Evolutionary conservation across 306 rosid species (phyloP).

Genomic region (Cotoneaster glaucophyllus): DNA sequence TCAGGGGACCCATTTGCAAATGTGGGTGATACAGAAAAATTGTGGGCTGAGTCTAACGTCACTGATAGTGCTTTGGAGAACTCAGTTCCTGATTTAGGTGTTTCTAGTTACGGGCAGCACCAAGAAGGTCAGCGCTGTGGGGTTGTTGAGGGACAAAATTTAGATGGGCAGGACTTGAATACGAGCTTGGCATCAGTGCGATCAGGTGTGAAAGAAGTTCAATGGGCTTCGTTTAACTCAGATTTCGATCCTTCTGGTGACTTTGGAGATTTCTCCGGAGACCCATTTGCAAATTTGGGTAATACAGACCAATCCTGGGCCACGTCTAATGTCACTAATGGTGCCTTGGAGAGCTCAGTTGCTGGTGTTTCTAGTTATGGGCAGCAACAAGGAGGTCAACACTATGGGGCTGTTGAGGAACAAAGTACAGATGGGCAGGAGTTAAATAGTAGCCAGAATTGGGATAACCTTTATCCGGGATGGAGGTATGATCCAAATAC

Average conservation of each 20-base stretch:
- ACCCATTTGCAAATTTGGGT: neutral
- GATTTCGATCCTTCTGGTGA: neutral
- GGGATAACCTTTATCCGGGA: conserved; percentile 70
- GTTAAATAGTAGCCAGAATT: conserved; percentile 37
- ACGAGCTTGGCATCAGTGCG: neutral
- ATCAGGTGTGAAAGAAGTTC: neutral
- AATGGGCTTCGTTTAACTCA: neutral
- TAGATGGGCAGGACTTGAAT: neutral
- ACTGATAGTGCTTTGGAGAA: conserved; percentile 15
- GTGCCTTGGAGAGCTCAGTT: conserved; percentile 14
- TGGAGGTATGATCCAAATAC: conserved; percentile 59
- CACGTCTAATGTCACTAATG: conserved; percentile 1
- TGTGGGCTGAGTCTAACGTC: neutral
- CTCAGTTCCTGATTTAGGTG: neutral
- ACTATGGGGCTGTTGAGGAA: conserved; percentile 25
- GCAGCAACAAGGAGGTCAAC: conserved; percentile 37
- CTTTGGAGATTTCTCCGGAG: neutral
- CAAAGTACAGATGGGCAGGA: conserved; percentile 29
- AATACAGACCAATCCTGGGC: conserved; percentile 7
- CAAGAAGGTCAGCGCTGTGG: neutral
- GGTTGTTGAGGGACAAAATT: neutral
- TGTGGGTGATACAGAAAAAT: neutral
- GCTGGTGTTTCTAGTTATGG: conserved; percentile 13
- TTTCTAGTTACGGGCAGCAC: neutral
- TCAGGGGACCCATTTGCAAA: conserved; percentile 33